These are phyloP conservation scores for Aphanomyces invadans DNA, from an alignment of 352 stramenopile species.

Conservation along the genomic window DNA sequence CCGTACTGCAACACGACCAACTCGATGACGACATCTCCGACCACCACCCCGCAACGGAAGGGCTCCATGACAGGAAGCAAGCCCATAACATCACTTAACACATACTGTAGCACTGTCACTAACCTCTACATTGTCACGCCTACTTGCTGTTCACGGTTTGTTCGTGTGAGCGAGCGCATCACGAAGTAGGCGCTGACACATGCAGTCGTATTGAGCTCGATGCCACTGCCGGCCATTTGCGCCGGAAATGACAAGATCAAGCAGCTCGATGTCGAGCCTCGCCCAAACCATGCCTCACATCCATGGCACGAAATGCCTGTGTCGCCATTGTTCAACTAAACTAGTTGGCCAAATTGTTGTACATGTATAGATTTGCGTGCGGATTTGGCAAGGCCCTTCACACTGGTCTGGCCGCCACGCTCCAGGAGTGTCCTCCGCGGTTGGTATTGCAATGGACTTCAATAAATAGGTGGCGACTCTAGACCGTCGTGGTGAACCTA, in stretches of 20 bases:
- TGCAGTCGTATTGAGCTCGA: conserved; percentile 86
- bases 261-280: conserved; percentile 97
- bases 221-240: conserved; percentile 72
- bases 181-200: conserved; percentile 86
- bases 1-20: conserved; percentile 1
- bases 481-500: background rate
- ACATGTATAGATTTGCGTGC: no score
- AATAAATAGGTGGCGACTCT: background rate
- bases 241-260: conserved; percentile 97
- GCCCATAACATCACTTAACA: no score
- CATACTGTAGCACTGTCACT: no score
- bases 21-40: conserved; percentile 1
- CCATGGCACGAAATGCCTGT: conserved; percentile 99
- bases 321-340: conserved; percentile 98
- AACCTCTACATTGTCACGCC: no score
- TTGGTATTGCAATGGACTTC: conserved; percentile 2
- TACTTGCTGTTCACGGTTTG: conserved; percentile 97
- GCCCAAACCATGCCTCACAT: conserved; percentile 99
- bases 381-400: no score
- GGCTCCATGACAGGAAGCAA: no score
- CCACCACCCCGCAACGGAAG: background rate
- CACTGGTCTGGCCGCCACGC: no score
- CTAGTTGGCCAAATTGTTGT: no score
- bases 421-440: no score
- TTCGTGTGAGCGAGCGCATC: conserved; percentile 89